These are phyloP conservation scores for Ustilago curta DNA, from an alignment of 1,284 basidiomycete genomes.

Conservation along the genomic window DNA sequence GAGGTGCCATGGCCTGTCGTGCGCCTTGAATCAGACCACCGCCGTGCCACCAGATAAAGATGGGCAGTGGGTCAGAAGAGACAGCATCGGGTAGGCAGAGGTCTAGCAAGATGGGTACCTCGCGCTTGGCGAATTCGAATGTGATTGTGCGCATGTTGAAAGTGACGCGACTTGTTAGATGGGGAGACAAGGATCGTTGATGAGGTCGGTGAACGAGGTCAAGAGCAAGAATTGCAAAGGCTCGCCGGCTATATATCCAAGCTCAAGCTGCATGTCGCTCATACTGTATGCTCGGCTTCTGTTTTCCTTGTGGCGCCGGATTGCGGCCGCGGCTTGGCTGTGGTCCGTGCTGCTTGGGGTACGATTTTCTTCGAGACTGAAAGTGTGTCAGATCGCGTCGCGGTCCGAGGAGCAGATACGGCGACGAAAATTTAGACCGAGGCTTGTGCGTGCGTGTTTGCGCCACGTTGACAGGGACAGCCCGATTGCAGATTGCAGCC, in stretches of 20 bases:
- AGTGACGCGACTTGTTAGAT: too few species aligned
- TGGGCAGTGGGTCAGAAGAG: constrained; percentile 31
- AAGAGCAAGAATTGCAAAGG: background rate
- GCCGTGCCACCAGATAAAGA: constrained; percentile 53
- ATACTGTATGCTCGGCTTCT: too few species aligned
- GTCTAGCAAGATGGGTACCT: constrained; percentile 45
- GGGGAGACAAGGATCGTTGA: too few species aligned
- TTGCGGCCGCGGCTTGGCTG: constrained; percentile 30
- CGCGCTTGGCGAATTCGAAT: constrained; percentile 39
- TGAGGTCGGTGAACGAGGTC: background rate
- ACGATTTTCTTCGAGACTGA: background rate
- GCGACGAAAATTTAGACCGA: too few species aligned
- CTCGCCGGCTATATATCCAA: constrained; percentile 17
- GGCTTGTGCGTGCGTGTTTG: background rate
- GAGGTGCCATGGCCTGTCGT: constrained; percentile 40
- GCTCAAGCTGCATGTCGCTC: background rate
- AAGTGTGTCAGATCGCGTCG: background rate
- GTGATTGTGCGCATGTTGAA: constrained; percentile 33
- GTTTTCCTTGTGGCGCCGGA: constrained; percentile 20
- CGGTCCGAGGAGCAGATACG: constrained; percentile 9
- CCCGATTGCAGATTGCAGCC: constrained; percentile 3
- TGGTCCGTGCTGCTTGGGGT: constrained; percentile 20
- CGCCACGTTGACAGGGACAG: constrained; percentile 6
- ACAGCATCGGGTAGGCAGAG: constrained; percentile 38
- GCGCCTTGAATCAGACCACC: constrained; percentile 54